Base-by-base conservation (phyloP, 1,284 basidiomycete species). In the Inonotus hispidus region DNA sequence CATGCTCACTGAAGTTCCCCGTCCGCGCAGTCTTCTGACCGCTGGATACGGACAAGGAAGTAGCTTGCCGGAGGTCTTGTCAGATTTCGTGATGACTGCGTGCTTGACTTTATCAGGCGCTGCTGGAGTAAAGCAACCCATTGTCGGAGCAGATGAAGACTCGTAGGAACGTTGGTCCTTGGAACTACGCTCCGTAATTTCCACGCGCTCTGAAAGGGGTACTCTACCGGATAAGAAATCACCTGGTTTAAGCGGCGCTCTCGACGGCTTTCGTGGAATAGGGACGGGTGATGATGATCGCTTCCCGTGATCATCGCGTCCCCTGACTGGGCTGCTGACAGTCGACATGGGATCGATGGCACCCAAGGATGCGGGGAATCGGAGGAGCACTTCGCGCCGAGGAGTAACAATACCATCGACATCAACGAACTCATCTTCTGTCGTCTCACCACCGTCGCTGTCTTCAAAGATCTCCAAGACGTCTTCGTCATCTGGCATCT, bases 391-490 rank as follows among this genome's bases (percentile, higher is more conserved):
- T 83, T 90, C 87, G 23, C 87, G 86, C 61, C 82, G 83, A 16
- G 85, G 82, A 61, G 89, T 90, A 21, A 87, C 87, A 4, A 90
- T 76, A 50, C 84, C 84, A 61, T 84, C 81, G 5, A 82, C 80
- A 58, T 87, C 87, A 19, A 90, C 84, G 52, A 91, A 82, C 63
- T 90, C 89, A 63, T 92, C 89, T 68, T 92, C 89, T 0, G 87
- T 89, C 5, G 85, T 87, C 54, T 87, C 82, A 8, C 67, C 68
- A 5, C 84, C 85, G 11, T 79, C 80, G 53, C 69, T 71, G 63
- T 68, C 69, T 41, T 70, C 71, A 32, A 74, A 66, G 27, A 69
- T 71, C n/a, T 76, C 78, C 19, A 77, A 78, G 37, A 73, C 79
- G 23, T 72, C 78, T 39, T 77, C 77, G 52, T 79, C 75, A 59